A percentile compares a stretch with the other conserved stretches of the same genome.
Conservation (phyloP, 2,329 filamentous ascomycete species). For the Fusarium vanettenii region DNA sequence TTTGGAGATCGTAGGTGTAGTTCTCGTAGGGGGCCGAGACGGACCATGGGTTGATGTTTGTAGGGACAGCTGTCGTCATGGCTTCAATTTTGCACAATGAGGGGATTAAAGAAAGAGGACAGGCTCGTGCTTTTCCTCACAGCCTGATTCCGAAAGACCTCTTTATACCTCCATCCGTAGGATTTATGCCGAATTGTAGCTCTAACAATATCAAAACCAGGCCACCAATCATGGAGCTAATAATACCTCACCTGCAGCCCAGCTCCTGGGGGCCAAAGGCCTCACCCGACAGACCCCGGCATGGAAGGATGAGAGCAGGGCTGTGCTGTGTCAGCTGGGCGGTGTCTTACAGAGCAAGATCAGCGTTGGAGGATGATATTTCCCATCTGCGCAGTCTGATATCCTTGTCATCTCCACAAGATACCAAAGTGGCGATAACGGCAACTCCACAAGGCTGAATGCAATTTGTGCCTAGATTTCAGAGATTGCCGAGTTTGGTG, state of each 20-base stretch:
- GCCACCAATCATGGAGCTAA: background rate
- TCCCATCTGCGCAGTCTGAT: background rate
- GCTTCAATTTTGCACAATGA: background rate
- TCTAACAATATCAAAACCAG: background rate
- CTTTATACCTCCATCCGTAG: background rate
- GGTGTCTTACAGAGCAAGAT: background rate
- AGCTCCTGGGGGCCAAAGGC: background rate
- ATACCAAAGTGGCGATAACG: background rate
- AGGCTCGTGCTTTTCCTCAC: background rate
- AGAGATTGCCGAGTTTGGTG: background rate
- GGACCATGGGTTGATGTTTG: background rate
- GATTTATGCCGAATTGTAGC: background rate
- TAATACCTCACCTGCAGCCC: background rate
- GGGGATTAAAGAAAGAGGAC: background rate
- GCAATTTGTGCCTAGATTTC: background rate
- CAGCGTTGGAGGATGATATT: background rate
- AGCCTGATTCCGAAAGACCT: background rate
- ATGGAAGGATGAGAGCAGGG: background rate
- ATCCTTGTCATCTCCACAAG: background rate
- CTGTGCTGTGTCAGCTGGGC: background rate
- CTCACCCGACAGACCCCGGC: background rate
- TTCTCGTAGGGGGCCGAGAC: background rate
- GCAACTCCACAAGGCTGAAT: background rate
- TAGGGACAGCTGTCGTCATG: background rate
- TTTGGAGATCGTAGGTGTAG: background rate